Conservation (phyloP, 129 eudicot genomes). For the Silybum marianum region DNA sequence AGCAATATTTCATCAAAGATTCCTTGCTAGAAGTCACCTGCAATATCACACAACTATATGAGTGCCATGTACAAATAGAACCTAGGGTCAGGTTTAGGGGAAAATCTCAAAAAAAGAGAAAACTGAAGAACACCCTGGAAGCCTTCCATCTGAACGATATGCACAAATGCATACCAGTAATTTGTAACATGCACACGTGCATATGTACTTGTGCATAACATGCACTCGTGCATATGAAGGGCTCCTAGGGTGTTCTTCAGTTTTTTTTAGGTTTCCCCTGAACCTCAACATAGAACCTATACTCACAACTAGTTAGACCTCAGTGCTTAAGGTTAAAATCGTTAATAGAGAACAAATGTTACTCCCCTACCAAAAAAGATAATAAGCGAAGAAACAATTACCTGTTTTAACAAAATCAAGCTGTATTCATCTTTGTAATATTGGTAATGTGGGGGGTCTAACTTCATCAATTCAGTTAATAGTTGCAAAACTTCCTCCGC, state of each 20-base stretch:
- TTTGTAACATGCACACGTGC: too few relatives aligned
- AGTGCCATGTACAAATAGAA: constrained; percentile 4
- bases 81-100: too few relatives aligned
- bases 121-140: too few relatives aligned
- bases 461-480: constrained; percentile 59
- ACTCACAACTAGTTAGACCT: constrained; percentile 4
- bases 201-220: too few relatives aligned
- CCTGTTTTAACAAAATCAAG: constrained; percentile 70
- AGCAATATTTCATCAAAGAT: constrained; percentile 56
- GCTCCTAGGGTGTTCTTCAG: too few relatives aligned
- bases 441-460: constrained; percentile 78
- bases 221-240: too few relatives aligned
- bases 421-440: constrained; percentile 85
- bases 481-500: constrained; percentile 62
- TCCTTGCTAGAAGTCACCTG: constrained; percentile 66
- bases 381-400: constrained; percentile 22
- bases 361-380: constrained; percentile 1
- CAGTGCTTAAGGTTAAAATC: not conserved
- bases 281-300: not conserved
- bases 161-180: too few relatives aligned
- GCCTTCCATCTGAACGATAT: too few relatives aligned
- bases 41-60: constrained; percentile 16
- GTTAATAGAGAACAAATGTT: not conserved
- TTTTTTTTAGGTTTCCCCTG: too few relatives aligned
- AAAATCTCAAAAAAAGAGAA: too few relatives aligned